Base-by-base conservation (phyloP, 2,329 filamentous ascomycete species). In the Colletotrichum sp. region DNA sequence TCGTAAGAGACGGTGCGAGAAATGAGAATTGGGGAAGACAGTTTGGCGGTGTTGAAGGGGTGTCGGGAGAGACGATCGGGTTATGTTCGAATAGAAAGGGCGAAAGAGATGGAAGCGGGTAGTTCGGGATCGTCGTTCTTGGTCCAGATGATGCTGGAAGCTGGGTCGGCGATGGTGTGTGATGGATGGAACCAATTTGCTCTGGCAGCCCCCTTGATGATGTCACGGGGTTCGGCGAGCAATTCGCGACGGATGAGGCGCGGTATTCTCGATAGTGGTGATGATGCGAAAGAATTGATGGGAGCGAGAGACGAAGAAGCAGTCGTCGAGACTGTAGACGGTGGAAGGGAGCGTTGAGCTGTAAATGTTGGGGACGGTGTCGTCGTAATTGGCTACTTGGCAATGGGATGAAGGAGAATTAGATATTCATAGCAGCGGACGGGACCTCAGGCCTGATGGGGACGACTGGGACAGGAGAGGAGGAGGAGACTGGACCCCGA, bases 1-100 rank as follows among this genome's bases (percentile, higher is more conserved):
- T 96, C 94, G 91, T 97, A 98, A 86, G 95, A 96, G 90, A 97
- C 94, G 90, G 95, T 95, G 85, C 95, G 95, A 86, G 95, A 94
- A 83, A 98, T 92, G 83, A 98, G 90, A 87, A 97, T 90, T 89
- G 91, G 93, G 86, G 96, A 95, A 93, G 96, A 96, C 95, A 98
- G 93, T 89, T 98, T 98, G 95, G 94, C 95, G 95, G 95, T 96
- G 87, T 94, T 95, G 88, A 84, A 77, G 78, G 83, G 79, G 78
- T 67, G 59, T 66, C 72, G 74, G 78, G 78, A 78, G 78, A 80
- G 32, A 39, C 21, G 49, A 15, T 10, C 44, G 78, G 76, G 75
- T 62, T 78, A 73, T 78, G 77, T 63, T 78, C 77, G 78, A 77
- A 80, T 80, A 79, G 32, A 62, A 57, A 57, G 57, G 39, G 57